A percentile compares a stretch with the other conserved stretches of the same genome.
These are phyloP conservation scores for Hypericum perforatum DNA, from an alignment of 345 rosid species.

Conservation along the genomic window DNA sequence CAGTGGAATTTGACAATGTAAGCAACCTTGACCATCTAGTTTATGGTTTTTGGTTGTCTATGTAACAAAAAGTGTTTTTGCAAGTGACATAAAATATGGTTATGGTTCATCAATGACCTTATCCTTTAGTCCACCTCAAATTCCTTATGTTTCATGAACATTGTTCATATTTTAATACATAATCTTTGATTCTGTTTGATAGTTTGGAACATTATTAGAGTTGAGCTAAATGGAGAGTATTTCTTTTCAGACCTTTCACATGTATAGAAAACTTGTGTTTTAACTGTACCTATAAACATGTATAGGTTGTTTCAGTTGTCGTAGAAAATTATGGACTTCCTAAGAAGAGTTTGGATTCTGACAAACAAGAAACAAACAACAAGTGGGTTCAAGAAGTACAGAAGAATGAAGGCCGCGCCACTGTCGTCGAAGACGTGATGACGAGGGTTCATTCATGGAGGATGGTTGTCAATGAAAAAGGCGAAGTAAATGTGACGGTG, in stretches of 20 bases:
- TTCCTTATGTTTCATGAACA: too few species aligned
- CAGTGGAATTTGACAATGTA: slow-evolving; percentile 64
- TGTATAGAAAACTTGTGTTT: neutral
- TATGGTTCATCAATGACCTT: too few species aligned
- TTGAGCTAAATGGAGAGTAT: too few species aligned
- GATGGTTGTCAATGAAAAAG: slow-evolving; percentile 60
- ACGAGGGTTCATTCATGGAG: slow-evolving; percentile 65
- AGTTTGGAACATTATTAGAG: too few species aligned
- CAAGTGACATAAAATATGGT: too few species aligned
- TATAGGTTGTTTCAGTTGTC: slow-evolving; percentile 79
- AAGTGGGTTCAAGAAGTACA: slow-evolving; percentile 72
- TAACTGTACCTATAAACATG: neutral
- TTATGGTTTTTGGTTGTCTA: too few species aligned
- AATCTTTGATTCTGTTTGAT: too few species aligned
- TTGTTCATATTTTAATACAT: too few species aligned
- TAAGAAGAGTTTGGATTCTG: slow-evolving; percentile 23
- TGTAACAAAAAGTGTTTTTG: too few species aligned
- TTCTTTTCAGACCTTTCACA: neutral
- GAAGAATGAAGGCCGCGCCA: slow-evolving; percentile 54
- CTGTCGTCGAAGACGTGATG: slow-evolving; percentile 33
- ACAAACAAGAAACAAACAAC: slow-evolving; percentile 26
- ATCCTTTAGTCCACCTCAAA: too few species aligned
- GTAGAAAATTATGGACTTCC: slow-evolving; percentile 65
- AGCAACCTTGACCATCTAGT: slow-evolving; percentile 14
- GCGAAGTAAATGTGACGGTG: slow-evolving; percentile 60